These are phyloP conservation scores for Vigna nakashimae DNA, from an alignment of 306 rosid species.

Conservation along the genomic window DNA sequence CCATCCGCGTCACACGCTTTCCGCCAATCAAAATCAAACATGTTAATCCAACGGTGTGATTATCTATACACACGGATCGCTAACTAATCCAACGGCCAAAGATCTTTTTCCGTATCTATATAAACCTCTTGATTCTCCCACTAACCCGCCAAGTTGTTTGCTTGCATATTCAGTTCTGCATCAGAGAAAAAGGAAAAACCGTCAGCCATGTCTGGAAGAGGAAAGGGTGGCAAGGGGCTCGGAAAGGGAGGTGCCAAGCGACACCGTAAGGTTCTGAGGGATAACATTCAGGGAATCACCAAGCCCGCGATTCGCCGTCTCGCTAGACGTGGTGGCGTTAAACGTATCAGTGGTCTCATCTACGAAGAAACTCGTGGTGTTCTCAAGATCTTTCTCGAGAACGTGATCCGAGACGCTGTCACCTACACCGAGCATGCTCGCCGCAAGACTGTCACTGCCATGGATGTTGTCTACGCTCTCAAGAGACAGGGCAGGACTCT, in stretches of 20 bases:
- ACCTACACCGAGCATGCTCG: conserved; percentile 75
- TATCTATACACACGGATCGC: conserved; percentile 38
- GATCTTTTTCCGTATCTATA: not conserved
- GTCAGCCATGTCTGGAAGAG: conserved; percentile 64
- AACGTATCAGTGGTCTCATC: conserved; percentile 68
- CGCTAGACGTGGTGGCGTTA: conserved; percentile 63
- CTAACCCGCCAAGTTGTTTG: not conserved
- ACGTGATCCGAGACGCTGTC: conserved; percentile 64
- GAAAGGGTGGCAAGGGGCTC: conserved; percentile 67
- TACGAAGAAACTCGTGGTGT: conserved; percentile 68
- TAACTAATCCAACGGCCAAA: conserved; percentile 29
- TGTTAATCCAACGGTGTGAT: conserved; percentile 44
- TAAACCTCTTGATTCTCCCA: not conserved
- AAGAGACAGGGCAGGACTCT: conserved; percentile 76
- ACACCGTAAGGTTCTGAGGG: conserved; percentile 70
- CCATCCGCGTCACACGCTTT: conserved; percentile 10
- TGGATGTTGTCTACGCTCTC: conserved; percentile 69
- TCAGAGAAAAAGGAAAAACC: not conserved
- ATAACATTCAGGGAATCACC: conserved; percentile 68
- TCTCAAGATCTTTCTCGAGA: conserved; percentile 65
- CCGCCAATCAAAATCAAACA: conserved; percentile 44
- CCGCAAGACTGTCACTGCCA: conserved; percentile 63
- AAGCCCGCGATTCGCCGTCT: conserved; percentile 72
- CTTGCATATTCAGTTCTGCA: not conserved
- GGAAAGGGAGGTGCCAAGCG: conserved; percentile 78